These are phyloP conservation scores for Thielaviopsis euricoi DNA, from an alignment of 2,329 filamentous ascomycete genomes.

Conservation along the genomic window DNA sequence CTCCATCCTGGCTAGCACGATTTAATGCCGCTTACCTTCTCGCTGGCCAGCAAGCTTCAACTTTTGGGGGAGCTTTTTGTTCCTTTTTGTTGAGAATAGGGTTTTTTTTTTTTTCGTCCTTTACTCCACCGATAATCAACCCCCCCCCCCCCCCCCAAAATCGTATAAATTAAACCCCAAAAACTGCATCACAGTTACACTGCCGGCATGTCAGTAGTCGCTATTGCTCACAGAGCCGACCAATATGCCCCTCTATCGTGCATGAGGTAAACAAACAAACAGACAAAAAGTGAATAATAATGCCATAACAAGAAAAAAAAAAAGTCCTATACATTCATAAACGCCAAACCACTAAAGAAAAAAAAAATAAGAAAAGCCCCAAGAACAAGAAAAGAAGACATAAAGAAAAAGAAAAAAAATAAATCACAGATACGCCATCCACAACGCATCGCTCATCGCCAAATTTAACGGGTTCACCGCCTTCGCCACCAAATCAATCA, in stretches of 20 bases:
- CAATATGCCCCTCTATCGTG: no score
- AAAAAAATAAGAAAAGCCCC: background rate
- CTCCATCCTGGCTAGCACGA: no score
- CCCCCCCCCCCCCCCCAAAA: no score
- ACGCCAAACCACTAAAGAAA: background rate
- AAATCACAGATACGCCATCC: slow-evolving; percentile 71
- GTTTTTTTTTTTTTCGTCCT: no score
- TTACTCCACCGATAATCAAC: no score
- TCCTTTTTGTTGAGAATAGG: no score
- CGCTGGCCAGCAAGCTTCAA: no score
- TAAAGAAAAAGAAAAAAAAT: slow-evolving; percentile 5
- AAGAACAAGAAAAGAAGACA: slow-evolving; percentile 7
- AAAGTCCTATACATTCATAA: background rate
- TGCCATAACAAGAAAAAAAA: background rate
- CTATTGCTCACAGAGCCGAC: no score
- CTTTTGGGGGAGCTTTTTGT: no score
- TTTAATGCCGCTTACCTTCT: no score
- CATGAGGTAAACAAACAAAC: background rate
- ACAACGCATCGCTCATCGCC: slow-evolving; percentile 76
- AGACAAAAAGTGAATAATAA: background rate
- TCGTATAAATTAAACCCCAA: background rate
- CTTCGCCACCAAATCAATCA: slow-evolving; percentile 84
- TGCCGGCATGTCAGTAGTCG: no score
- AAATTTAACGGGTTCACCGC: slow-evolving; percentile 85
- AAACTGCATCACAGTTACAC: no score